A percentile compares a stretch with the other conserved stretches of the same genome.
phyloP scores from a whole-genome alignment of 2,329 filamentous ascomycete species.

The Talaromyces marneffei region DNA sequence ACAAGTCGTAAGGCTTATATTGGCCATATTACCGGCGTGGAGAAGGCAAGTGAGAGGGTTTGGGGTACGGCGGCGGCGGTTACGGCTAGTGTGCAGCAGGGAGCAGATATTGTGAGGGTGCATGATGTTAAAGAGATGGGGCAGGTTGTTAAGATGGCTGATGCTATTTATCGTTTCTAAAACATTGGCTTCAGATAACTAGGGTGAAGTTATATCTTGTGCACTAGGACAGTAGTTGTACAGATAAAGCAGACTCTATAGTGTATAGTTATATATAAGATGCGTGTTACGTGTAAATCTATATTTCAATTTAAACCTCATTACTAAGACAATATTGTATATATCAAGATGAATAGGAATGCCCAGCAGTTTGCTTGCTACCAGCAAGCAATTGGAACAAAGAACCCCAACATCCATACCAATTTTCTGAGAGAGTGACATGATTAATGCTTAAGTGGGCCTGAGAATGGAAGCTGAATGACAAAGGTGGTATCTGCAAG shows the following conservation, averaged over 20 bases:
- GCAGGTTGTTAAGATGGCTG: slow-evolving; percentile 76
- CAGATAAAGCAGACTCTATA: neutral
- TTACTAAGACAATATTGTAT: slow-evolving; percentile 9
- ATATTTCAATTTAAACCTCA: neutral
- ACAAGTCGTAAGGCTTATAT: slow-evolving; percentile 87
- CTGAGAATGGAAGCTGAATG: neutral
- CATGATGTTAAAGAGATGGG: slow-evolving; percentile 87
- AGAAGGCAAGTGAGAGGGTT: slow-evolving; percentile 61
- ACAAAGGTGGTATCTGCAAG: slow-evolving; percentile 12
- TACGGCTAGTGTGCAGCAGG: slow-evolving; percentile 75
- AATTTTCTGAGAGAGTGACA: neutral
- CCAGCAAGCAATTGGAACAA: neutral
- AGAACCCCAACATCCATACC: neutral
- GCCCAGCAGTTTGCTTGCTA: neutral
- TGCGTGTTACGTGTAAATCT: neutral
- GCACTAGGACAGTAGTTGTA: neutral
- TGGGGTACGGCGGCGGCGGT: slow-evolving; percentile 89
- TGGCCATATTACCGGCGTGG: slow-evolving; percentile 70
- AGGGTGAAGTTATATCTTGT: neutral
- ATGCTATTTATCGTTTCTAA: slow-evolving; percentile 72
- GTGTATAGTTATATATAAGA: neutral
- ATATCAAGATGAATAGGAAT: neutral
- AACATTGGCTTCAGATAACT: neutral
- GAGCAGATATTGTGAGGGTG: slow-evolving; percentile 85
- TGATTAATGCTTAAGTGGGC: neutral